Percentiles rank a stretch among this genome's conserved stretches.
phyloP scores from a whole-genome alignment of 2,329 filamentous ascomycete genomes.

The Penicillium freii region DNA sequence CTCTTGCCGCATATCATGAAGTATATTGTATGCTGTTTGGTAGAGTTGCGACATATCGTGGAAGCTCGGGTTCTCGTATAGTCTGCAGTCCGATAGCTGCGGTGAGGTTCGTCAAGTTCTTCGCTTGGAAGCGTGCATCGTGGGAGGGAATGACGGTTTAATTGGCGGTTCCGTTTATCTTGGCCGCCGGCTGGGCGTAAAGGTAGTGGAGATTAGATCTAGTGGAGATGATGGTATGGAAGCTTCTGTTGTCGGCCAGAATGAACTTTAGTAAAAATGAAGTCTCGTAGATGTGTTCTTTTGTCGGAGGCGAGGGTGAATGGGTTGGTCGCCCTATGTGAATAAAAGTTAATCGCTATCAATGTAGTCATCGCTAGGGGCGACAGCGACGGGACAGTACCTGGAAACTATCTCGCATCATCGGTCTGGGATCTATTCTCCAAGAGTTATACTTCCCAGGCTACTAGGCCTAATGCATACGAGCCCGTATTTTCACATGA shows the following conservation, averaged over 20 bases:
- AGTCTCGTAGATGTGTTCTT: not conserved
- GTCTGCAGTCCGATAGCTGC: no score
- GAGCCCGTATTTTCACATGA: not conserved
- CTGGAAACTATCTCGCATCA: not conserved
- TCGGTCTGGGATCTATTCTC: not conserved
- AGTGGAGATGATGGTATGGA: not conserved
- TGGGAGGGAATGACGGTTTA: not conserved
- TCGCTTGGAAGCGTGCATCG: not conserved
- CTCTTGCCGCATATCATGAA: no score
- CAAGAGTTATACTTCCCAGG: no score
- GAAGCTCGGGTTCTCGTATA: no score
- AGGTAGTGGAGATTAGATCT: no score
- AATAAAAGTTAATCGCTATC: not conserved
- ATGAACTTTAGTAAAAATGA: not conserved
- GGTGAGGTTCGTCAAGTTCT: no score
- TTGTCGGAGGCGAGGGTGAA: not conserved
- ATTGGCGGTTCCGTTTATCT: not conserved
- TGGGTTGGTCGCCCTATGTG: not conserved
- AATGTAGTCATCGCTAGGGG: not conserved
- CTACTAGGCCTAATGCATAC: not conserved
- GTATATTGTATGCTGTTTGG: no score
- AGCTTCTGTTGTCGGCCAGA: no score
- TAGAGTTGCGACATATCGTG: fast-evolving
- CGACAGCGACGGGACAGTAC: no score
- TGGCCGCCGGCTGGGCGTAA: not conserved